Evolutionary conservation across 73 alveolate species (phyloP), one percentile per base, ranked within the genome.

Genomic region (Paramecium tetraurelia): DNA sequence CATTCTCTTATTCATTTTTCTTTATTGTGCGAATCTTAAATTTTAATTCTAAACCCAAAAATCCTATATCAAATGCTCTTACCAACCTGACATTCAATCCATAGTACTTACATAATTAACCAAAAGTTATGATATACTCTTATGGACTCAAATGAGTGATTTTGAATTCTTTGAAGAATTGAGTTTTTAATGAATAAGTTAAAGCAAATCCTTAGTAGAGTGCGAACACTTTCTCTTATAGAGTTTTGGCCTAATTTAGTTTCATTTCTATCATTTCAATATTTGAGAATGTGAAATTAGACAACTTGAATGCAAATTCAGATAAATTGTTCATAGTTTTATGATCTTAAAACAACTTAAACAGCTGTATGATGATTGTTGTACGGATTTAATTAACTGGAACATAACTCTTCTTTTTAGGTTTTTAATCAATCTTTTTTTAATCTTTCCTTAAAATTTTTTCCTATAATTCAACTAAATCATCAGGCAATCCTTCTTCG

Each of bases 21-120:
- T 24, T 41, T 22, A 80, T 18, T 21, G 90, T 48, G 1, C 57
- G 24, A 43, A 80, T 48, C 31, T 63, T 80, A 35, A 80, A 80
- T 80, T 40, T 80, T 31, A 40, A 44, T 80, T 80, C 90, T 40
- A 80, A 46, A 40, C 90, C 90, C 5, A 48, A 31, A 80, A 80
- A 80, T 24, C 90, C 90, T 11, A 44, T 22, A 80, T 80, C 90
- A 44, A 80, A 80, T 40, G 90, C 90, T 22, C 90, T 80, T 44
- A 80, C 90, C 11, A 80, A 21, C 21, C 90, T 40, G 3, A 43
- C 29, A 21, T 44, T 48, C 35, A 80, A 7, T 12, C 90, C 90
- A 80, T 80, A 80, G 46, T 80, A 48, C 7, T 44, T 80, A 12
- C 46, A 80, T 24, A 80, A 43, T 24, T 48, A 21, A 1, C 57